These are phyloP conservation scores for Daldinia grandis DNA, from an alignment of 495 filamentous ascomycete species.

Conservation along the genomic window DNA sequence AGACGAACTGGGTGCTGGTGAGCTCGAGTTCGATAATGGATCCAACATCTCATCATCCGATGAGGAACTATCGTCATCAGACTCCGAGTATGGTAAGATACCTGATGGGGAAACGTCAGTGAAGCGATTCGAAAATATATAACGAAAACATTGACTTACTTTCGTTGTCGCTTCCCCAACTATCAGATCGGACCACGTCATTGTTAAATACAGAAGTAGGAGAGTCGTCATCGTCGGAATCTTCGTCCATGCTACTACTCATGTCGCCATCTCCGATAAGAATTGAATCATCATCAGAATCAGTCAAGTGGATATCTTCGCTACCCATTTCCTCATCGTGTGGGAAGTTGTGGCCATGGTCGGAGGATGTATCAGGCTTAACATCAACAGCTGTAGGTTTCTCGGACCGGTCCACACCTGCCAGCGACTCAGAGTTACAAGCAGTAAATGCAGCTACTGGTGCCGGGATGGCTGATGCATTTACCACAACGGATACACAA, in stretches of 20 bases:
- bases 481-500: background rate
- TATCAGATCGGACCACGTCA: background rate
- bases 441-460: background rate
- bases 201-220: background rate
- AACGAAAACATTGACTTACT: constrained; percentile 5
- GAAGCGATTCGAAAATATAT: background rate
- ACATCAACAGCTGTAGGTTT: background rate
- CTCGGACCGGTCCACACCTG: background rate
- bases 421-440: background rate
- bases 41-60: constrained; percentile 36
- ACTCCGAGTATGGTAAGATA: constrained; percentile 17
- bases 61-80: constrained; percentile 15
- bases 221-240: constrained; percentile 7
- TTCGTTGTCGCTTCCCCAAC: constrained; percentile 15
- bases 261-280: constrained; percentile 38
- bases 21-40: constrained; percentile 39
- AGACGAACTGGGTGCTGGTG: constrained; percentile 44
- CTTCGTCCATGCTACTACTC: constrained; percentile 35
- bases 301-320: constrained; percentile 43
- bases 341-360: constrained; percentile 27
- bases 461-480: background rate
- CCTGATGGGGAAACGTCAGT: background rate
- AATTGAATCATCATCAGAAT: constrained; percentile 47
- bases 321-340: constrained; percentile 48
- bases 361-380: constrained; percentile 8